phyloP scores from a whole-genome alignment of 139 green algal species.

The Trebouxia sp. region DNA sequence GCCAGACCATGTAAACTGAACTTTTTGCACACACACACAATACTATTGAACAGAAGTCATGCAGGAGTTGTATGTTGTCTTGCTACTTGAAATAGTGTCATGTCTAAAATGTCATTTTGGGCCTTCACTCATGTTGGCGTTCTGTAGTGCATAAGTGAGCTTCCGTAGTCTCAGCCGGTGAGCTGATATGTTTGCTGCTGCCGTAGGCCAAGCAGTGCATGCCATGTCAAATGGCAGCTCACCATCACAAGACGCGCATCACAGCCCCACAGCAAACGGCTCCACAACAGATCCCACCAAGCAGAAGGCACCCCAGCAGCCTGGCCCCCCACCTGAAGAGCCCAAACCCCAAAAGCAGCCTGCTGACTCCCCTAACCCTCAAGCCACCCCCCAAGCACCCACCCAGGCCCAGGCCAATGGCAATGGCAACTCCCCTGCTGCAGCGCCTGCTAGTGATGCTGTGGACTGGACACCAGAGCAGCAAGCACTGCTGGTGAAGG shows the following conservation, averaged over 20 bases:
- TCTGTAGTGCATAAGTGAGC: too few species aligned
- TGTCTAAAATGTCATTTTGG: too few species aligned
- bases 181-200: not conserved
- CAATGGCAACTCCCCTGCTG: not conserved
- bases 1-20: too few species aligned
- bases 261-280: not conserved
- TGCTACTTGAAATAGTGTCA: too few species aligned
- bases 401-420: not conserved
- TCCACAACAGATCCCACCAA: constrained; percentile 13
- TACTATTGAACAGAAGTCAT: too few species aligned
- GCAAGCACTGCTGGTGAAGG: constrained; percentile 87
- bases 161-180: too few species aligned
- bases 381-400: not conserved
- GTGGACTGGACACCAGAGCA: constrained; percentile 78
- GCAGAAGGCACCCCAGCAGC: constrained; percentile 14
- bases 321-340: not conserved
- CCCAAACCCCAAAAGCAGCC: constrained; percentile 22
- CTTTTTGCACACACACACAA: too few species aligned
- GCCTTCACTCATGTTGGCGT: too few species aligned
- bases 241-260: not conserved
- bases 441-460: not conserved
- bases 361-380: constrained; percentile 16
- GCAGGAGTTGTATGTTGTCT: too few species aligned
- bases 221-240: not conserved
- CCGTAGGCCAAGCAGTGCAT: not conserved